A percentile compares a stretch with the other conserved stretches of the same genome.
These are phyloP conservation scores for Daedaleopsis sinensis DNA, from an alignment of 768 basidiomycete genomes.

Conservation along the genomic window DNA sequence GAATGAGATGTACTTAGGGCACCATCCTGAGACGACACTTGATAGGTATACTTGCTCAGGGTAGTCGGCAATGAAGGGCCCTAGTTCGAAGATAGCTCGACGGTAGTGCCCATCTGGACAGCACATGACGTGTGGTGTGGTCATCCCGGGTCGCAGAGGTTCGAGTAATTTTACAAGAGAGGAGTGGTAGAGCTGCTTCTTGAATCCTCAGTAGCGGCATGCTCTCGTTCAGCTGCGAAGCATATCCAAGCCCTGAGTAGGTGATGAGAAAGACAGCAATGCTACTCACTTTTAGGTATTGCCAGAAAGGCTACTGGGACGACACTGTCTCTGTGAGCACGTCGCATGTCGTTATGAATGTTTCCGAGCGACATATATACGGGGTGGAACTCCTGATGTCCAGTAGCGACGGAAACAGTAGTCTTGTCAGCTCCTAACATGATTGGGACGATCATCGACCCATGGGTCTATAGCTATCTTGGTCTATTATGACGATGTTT, in stretches of 20 bases:
- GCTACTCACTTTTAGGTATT: too few species aligned
- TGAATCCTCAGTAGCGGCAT: too few species aligned
- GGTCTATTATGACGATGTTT: too few species aligned
- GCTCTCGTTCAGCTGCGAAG: too few species aligned
- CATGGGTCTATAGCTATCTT: too few species aligned
- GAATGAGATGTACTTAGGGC: too few species aligned
- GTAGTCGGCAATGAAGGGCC: constrained; percentile 42
- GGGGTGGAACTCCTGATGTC: constrained; percentile 27
- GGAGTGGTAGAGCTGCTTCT: constrained; percentile 23
- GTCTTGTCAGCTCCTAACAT: constrained; percentile 42
- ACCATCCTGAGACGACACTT: constrained; percentile 33
- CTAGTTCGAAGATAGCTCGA: constrained; percentile 32
- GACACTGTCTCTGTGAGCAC: constrained; percentile 20
- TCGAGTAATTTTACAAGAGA: constrained; percentile 15
- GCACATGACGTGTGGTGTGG: constrained; percentile 22
- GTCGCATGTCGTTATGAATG: constrained; percentile 16
- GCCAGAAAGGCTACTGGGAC: constrained; percentile 25
- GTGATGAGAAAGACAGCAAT: too few species aligned
- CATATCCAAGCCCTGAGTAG: too few species aligned
- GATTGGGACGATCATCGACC: constrained; percentile 1
- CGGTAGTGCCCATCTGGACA: constrained; percentile 41
- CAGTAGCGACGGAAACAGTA: constrained; percentile 35
- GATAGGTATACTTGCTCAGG: constrained; percentile 39
- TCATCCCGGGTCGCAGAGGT: constrained; percentile 13
- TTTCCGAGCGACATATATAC: constrained; percentile 28